phyloP scores from a whole-genome alignment of 371 early-diverging fungal species.

The Dentiscutata heterogama region DNA sequence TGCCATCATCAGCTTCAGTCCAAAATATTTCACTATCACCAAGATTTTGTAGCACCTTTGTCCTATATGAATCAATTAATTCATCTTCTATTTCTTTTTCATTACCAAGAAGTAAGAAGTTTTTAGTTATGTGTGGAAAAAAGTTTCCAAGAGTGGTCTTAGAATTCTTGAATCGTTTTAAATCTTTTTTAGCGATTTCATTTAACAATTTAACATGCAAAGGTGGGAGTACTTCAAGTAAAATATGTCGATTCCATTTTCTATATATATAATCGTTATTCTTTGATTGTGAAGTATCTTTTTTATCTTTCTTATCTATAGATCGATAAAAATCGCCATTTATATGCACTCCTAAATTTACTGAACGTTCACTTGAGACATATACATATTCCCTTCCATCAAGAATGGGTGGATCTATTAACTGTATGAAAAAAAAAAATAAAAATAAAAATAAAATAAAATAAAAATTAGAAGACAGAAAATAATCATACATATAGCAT shows the following conservation, averaged over 20 bases:
- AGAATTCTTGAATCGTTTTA: background rate
- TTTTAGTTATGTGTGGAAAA: background rate
- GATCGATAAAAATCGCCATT: background rate
- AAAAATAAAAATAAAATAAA: too few relatives aligned
- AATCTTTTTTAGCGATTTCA: background rate
- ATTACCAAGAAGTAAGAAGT: background rate
- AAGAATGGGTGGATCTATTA: background rate
- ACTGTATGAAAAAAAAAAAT: too few relatives aligned
- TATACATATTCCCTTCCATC: background rate
- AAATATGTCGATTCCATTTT: conserved; percentile 32
- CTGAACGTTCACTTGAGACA: background rate
- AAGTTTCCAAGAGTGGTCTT: background rate
- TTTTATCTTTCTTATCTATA: background rate
- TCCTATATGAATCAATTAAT: background rate
- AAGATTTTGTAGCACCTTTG: background rate
- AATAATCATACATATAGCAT: too few relatives aligned
- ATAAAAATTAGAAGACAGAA: too few relatives aligned
- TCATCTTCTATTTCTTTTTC: too few relatives aligned
- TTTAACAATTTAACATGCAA: conserved; percentile 20
- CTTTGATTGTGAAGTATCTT: background rate
- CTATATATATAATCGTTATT: background rate
- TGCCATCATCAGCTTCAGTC: conserved; percentile 6
- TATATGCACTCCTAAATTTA: background rate
- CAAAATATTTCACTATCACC: background rate
- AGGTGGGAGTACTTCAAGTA: conserved; percentile 17